Evolutionary conservation across 2,329 filamentous ascomycete species (phyloP).

Genomic region (Alternaria arborescens): DNA sequence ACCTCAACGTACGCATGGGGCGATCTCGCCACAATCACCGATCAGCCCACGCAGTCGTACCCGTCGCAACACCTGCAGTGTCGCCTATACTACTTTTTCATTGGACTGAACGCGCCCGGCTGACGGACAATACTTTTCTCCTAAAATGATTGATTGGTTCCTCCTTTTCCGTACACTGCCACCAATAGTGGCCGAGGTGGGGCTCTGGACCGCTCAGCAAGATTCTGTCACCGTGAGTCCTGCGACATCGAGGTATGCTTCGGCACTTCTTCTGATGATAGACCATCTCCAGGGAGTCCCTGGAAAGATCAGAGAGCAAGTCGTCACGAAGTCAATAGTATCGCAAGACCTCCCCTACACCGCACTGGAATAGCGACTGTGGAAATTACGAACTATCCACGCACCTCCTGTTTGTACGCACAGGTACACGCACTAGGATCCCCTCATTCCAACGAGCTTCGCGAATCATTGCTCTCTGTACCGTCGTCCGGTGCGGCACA

Average conservation of each 20-base stretch:
- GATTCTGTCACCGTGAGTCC: constrained; percentile 8
- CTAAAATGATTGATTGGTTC: constrained; percentile 13
- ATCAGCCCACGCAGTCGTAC: constrained; percentile 14
- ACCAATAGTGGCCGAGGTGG: constrained; percentile 5
- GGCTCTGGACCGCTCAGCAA: background rate
- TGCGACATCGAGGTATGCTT: constrained; percentile 1
- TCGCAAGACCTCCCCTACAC: constrained; percentile 1
- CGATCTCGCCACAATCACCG: constrained; percentile 20
- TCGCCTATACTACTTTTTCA: constrained; percentile 11
- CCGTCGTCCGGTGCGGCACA: constrained; percentile 8
- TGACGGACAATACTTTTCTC: constrained; percentile 3
- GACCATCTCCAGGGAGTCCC: background rate
- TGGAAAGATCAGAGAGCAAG: background rate
- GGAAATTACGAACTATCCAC: constrained; percentile 9
- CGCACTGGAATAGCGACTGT: background rate
- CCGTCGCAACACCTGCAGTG: constrained; percentile 22
- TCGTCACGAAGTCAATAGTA: background rate
- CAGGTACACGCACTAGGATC: constrained; percentile 6
- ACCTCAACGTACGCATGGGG: constrained; percentile 8
- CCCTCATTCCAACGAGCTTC: constrained; percentile 3
- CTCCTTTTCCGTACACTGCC: constrained; percentile 11
- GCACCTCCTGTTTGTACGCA: constrained; percentile 7
- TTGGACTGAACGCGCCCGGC: constrained; percentile 9
- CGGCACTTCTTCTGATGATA: constrained; percentile 5
- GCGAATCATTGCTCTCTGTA: constrained; percentile 6